Evolutionary conservation across 2,329 filamentous ascomycete species (phyloP).

Genomic region (Aspergillus texensis): DNA sequence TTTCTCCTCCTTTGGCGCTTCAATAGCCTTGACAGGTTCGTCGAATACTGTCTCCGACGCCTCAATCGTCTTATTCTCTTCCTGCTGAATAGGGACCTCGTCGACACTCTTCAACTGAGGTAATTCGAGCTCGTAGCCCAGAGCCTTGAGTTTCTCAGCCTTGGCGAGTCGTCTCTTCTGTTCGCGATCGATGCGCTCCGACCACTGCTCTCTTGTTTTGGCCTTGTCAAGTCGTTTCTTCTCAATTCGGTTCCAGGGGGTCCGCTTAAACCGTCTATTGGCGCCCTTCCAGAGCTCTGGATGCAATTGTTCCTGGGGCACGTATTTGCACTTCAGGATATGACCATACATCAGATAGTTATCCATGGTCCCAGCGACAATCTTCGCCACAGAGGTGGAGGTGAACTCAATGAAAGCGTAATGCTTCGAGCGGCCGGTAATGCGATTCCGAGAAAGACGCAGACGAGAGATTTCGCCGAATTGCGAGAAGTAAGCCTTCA

Average conservation of each 20-base stretch:
- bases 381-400: slow-evolving; percentile 76
- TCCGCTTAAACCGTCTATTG: slow-evolving; percentile 83
- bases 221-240: slow-evolving; percentile 74
- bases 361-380: slow-evolving; percentile 95
- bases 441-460: slow-evolving; percentile 86
- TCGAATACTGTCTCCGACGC: slow-evolving; percentile 32
- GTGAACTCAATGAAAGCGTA: slow-evolving; percentile 92
- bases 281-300: slow-evolving; percentile 85
- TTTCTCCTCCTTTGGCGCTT: slow-evolving; percentile 9
- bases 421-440: slow-evolving; percentile 88
- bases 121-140: slow-evolving; percentile 82
- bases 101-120: slow-evolving; percentile 70
- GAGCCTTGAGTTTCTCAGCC: slow-evolving; percentile 72
- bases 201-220: slow-evolving; percentile 75
- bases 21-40: slow-evolving; percentile 27
- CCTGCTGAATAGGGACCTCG: slow-evolving; percentile 49
- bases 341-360: slow-evolving; percentile 96
- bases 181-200: slow-evolving; percentile 72
- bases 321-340: slow-evolving; percentile 81
- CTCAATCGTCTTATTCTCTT: slow-evolving; percentile 36
- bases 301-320: slow-evolving; percentile 77
- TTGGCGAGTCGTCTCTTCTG: slow-evolving; percentile 69
- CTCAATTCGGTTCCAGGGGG: slow-evolving; percentile 85
- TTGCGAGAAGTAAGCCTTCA: slow-evolving; percentile 90
- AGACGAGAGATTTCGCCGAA: slow-evolving; percentile 81